Evolutionary conservation across 257 asterid species (phyloP).

Genomic region (Ilex aquifolium): DNA sequence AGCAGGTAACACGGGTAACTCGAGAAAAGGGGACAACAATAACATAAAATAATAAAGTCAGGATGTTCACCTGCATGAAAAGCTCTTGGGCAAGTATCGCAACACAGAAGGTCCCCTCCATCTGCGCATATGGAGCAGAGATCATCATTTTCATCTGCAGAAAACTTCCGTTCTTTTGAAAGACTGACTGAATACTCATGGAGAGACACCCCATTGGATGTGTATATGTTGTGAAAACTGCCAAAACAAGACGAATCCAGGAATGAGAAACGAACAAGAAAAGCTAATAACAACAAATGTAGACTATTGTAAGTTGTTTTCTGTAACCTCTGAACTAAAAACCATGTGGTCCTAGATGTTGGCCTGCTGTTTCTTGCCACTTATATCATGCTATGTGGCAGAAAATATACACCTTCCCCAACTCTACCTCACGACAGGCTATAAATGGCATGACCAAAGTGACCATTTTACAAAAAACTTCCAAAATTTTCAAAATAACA

Average conservation of each 20-base stretch:
- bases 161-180: conserved; percentile 33
- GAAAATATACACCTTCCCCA: no score
- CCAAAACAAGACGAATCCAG: conserved; percentile 14
- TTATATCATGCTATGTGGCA: no score
- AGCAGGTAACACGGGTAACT: no score
- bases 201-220: conserved; percentile 69
- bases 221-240: conserved; percentile 80
- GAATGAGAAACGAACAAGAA: neutral
- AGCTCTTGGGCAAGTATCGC: conserved; percentile 87
- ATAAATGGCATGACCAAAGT: neutral
- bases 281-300: no score
- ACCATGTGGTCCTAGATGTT: no score
- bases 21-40: no score
- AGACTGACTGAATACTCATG: conserved; percentile 64
- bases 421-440: no score
- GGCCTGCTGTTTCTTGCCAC: no score
- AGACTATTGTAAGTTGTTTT: no score
- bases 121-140: conserved; percentile 72
- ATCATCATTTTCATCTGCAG: conserved; percentile 77
- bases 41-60: no score
- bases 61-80: conserved; percentile 61
- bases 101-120: conserved; percentile 78
- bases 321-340: no score
- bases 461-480: neutral
- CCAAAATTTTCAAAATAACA: conserved; percentile 12